A percentile compares a stretch with the other conserved stretches of the same genome.
These are phyloP conservation scores for Daldinia childiae DNA, from an alignment of 495 filamentous ascomycete species.

Conservation along the genomic window DNA sequence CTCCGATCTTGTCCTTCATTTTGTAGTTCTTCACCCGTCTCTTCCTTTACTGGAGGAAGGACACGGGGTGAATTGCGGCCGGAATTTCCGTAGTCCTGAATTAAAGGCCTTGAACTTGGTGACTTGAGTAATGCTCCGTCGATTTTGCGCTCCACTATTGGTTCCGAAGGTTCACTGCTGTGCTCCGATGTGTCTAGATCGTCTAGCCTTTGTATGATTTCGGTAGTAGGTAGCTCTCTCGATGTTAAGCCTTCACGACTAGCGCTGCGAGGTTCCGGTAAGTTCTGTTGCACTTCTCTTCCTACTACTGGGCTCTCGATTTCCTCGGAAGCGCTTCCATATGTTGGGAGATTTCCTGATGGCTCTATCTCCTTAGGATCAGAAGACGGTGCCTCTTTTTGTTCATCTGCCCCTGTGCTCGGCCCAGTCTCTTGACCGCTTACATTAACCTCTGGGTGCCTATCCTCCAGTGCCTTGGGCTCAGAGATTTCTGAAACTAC, in stretches of 20 bases:
- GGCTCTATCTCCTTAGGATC: conserved; percentile 10
- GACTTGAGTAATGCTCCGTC: conserved; percentile 14
- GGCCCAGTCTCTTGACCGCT: conserved; percentile 34
- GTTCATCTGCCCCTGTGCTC: conserved; percentile 16
- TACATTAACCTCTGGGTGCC: conserved; percentile 45
- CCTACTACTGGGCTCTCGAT: conserved; percentile 37
- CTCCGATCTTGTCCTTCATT: conserved; percentile 32
- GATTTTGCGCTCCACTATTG: conserved; percentile 15
- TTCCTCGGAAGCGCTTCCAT: conserved; percentile 14
- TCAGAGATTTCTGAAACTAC: conserved; percentile 66
- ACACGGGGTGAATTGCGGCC: conserved; percentile 51
- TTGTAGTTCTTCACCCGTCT: conserved; percentile 51
- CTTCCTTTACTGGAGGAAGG: conserved; percentile 56
- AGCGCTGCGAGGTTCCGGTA: conserved; percentile 20
- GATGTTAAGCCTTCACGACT: conserved; percentile 9
- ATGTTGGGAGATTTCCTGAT: background rate
- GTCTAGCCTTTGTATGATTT: conserved; percentile 36
- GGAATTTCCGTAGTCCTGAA: conserved; percentile 40
- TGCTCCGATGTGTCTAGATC: conserved; percentile 43
- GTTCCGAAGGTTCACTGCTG: conserved; percentile 15
- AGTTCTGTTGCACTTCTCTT: conserved; percentile 30
- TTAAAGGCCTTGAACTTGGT: conserved; percentile 30
- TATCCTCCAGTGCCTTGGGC: conserved; percentile 39
- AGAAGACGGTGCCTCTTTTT: background rate
- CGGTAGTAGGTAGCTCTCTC: conserved; percentile 25